These are phyloP conservation scores for Ogataea hybrid DNA, from an alignment of 1,139 yeast species.

Conservation along the genomic window DNA sequence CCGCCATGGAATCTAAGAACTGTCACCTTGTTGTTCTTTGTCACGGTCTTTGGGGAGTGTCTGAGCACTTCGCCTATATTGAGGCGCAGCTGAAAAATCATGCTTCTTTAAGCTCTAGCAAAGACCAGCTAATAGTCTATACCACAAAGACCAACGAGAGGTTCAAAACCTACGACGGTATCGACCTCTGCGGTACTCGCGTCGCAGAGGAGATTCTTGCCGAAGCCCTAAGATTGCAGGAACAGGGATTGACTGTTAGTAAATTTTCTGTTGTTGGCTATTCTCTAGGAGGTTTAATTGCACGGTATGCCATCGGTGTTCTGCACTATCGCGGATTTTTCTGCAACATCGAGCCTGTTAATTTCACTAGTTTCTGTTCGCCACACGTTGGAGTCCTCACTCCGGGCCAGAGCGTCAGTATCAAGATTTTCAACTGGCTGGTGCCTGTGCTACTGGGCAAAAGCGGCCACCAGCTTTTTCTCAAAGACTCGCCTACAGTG, in stretches of 20 bases:
- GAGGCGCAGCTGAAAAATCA: conserved; percentile 37
- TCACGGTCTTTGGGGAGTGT: conserved; percentile 85
- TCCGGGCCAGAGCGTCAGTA: conserved; percentile 49
- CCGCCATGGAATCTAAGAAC: conserved; percentile 12
- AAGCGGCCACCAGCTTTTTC: conserved; percentile 70
- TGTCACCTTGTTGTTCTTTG: conserved; percentile 67
- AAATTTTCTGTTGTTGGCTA: conserved; percentile 75
- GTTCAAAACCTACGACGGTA: conserved; percentile 79
- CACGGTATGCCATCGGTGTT: conserved; percentile 75
- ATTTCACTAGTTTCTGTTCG: conserved; percentile 71
- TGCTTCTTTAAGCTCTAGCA: conserved; percentile 14
- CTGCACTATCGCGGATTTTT: conserved; percentile 55
- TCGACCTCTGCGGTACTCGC: conserved; percentile 78
- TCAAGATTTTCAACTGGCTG: conserved; percentile 48
- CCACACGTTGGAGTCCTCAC: conserved; percentile 82
- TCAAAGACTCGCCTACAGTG: conserved; percentile 43
- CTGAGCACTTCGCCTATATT: conserved; percentile 63
- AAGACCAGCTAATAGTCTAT: conserved; percentile 46
- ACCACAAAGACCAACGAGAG: conserved; percentile 62
- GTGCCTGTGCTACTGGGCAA: conserved; percentile 66
- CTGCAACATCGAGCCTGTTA: conserved; percentile 41
- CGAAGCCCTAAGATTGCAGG: conserved; percentile 40
- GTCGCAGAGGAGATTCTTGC: conserved; percentile 64
- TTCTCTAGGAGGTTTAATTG: conserved; percentile 78
- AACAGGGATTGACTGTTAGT: conserved; percentile 30